Conservation (phyloP, 192 early-diverging fungal species). For the Paraglomus brasilianum region DNA sequence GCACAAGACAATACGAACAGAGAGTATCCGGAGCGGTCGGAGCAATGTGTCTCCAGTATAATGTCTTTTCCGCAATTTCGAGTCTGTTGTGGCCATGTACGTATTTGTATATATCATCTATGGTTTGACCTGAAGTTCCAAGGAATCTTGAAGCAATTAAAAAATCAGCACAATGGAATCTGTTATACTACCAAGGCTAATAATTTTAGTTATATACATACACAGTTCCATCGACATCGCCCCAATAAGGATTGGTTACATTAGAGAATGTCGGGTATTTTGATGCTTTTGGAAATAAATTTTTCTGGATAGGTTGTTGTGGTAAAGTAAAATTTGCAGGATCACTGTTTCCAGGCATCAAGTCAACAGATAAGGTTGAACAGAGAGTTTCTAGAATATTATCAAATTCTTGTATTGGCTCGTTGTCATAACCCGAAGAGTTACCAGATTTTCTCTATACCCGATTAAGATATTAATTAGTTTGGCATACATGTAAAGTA, state of each 20-base stretch:
- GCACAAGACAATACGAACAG: constrained; percentile 51
- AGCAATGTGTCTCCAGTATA: constrained; percentile 86
- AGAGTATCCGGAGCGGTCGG: constrained; percentile 95
- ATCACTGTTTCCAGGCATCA: constrained; percentile 83
- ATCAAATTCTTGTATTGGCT: constrained; percentile 61
- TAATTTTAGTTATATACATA: constrained; percentile 34
- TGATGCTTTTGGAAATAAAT: constrained; percentile 64
- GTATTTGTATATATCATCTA: constrained; percentile 85
- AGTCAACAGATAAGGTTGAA: constrained; percentile 59
- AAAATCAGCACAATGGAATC: constrained; percentile 11
- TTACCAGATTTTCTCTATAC: constrained; percentile 55
- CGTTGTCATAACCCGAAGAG: constrained; percentile 43
- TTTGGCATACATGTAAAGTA: background rate
- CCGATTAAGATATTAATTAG: background rate
- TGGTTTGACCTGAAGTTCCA: constrained; percentile 81
- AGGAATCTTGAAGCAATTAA: constrained; percentile 53
- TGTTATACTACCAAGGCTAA: constrained; percentile 1
- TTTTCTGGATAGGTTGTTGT: constrained; percentile 79
- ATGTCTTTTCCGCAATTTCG: constrained; percentile 67
- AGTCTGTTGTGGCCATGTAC: constrained; percentile 54
- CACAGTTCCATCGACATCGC: constrained; percentile 63
- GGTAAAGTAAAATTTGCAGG: constrained; percentile 78
- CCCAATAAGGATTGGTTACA: constrained; percentile 81
- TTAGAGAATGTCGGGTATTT: constrained; percentile 62
- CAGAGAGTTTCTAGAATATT: constrained; percentile 62